These are phyloP conservation scores for Metschnikowia sp. DNA, from an alignment of 805 yeast genomes.

Conservation along the genomic window DNA sequence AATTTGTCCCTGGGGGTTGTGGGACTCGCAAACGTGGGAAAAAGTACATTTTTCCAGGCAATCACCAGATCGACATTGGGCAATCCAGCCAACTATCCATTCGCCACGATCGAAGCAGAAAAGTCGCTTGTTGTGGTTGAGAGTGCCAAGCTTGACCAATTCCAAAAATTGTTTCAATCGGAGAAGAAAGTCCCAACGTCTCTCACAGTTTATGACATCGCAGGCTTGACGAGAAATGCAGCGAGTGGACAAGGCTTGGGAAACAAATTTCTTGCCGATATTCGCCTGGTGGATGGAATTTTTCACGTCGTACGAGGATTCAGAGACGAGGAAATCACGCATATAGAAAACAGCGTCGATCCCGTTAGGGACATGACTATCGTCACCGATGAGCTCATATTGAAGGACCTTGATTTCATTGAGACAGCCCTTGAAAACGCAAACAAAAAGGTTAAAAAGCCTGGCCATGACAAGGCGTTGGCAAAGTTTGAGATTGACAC, in stretches of 20 bases:
- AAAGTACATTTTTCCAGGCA: conserved; percentile 96
- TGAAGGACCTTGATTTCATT: conserved; percentile 59
- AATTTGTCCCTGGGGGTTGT: conserved; percentile 64
- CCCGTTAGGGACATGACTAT: conserved; percentile 20
- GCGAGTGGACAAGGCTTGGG: conserved; percentile 97
- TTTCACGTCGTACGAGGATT: conserved; percentile 96
- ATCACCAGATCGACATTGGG: conserved; percentile 91
- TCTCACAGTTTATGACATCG: conserved; percentile 93
- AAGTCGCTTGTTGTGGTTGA: conserved; percentile 96
- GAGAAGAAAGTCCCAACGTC: conserved; percentile 87
- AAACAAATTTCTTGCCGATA: conserved; percentile 93
- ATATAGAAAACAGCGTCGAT: conserved; percentile 19
- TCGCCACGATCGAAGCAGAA: conserved; percentile 97
- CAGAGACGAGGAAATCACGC: conserved; percentile 19
- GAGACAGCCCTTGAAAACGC: conserved; percentile 45
- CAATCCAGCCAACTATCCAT: conserved; percentile 96
- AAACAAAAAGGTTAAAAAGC: conserved; percentile 26
- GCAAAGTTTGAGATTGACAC: conserved; percentile 27
- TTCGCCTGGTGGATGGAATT: conserved; percentile 96
- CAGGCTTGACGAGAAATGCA: conserved; percentile 97
- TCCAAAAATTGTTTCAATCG: conserved; percentile 73
- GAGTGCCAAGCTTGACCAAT: conserved; percentile 77
- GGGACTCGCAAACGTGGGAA: conserved; percentile 94
- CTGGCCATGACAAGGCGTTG: conserved; percentile 23
- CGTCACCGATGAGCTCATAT: conserved; percentile 57